phyloP scores from a whole-genome alignment of 768 basidiomycete genomes.

The Suillus lakei region DNA sequence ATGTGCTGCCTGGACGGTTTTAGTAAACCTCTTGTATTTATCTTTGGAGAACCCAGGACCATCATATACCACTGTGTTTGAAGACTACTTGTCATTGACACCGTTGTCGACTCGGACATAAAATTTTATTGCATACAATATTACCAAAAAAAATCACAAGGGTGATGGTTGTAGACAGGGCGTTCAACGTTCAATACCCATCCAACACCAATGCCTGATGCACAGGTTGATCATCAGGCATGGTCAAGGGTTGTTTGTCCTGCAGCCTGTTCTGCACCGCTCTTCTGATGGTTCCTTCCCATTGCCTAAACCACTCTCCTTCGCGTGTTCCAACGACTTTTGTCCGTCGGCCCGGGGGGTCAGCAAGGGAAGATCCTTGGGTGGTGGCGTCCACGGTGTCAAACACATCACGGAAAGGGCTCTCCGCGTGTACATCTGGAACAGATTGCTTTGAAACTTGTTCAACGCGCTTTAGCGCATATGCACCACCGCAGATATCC shows the following conservation, averaged over 20 bases:
- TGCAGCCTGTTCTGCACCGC: conserved; percentile 55
- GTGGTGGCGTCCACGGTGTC: not conserved
- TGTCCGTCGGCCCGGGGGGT: conserved; percentile 36
- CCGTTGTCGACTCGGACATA: not conserved
- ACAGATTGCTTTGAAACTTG: conserved; percentile 19
- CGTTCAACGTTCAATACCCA: conserved; percentile 30
- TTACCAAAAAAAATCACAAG: not conserved
- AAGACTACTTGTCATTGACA: not conserved
- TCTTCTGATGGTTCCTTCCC: conserved; percentile 71
- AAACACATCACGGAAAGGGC: conserved; percentile 10
- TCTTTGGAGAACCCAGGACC: not conserved
- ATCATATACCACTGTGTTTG: conserved; percentile 1
- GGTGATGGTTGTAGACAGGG: not conserved
- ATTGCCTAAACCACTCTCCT: conserved; percentile 78
- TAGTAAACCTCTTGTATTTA: conserved; percentile 3
- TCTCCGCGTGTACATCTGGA: conserved; percentile 12
- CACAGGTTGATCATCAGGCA: conserved; percentile 26
- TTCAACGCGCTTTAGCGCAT: conserved; percentile 60
- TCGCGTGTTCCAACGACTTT: conserved; percentile 65
- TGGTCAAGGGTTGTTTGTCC: conserved; percentile 36
- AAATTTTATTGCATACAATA: not conserved
- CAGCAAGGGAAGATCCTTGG: conserved; percentile 26
- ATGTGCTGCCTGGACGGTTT: not conserved
- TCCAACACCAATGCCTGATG: conserved; percentile 23
- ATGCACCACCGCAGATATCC: conserved; percentile 78